Evolutionary conservation across 129 eudicot species (phyloP), one percentile per base, ranked within the genome.

Genomic region (Flaveria bidentis): DNA sequence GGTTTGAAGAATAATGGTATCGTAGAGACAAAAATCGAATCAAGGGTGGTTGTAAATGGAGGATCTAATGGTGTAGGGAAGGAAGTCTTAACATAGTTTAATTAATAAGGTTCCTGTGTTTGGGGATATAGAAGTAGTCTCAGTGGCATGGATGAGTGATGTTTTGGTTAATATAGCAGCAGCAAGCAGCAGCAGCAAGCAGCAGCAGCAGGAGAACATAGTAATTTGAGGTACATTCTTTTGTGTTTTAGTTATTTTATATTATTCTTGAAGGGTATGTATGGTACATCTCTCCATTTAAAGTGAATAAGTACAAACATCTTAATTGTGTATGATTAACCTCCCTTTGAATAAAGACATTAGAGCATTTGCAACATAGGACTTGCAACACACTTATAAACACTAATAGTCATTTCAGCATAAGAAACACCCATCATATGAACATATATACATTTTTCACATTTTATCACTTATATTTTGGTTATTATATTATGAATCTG

Each of bases 91-190:
- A 79, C 67, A 50, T 79, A 47, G 55, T 61, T 52, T 62, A 63
- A 36, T 44, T 67, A 77, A 1, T 67, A 55, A 60, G 53, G 55
- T 39, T 67, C 64, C 80, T 76, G 80, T 76, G 74, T 52, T 76
- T 70, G 71, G 71, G 49, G 50, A 71, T 71, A 61, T 61, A 70
- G 61, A 61, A 50, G 41, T 16, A 30, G 74, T 77, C 81, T 77
- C 81, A 77, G 42, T 69, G 26, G 68, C 81, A 67, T 73, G 47
- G 82, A 78, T 71, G 51, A 47, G 23, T 75, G 36, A 75, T 77
- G 45, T 23, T 69, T 78, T 69, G 69, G 77, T 62, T 28, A 49
- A 71, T 72, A 49, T 78, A 71, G 73, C 78, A 52, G 55, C 52
- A 69, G 57, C 49, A 20, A 62, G 30, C 42, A 17, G 71, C 7